These are phyloP conservation scores for Phlegmacium glaucopus DNA, from an alignment of 768 basidiomycete species.

Conservation along the genomic window DNA sequence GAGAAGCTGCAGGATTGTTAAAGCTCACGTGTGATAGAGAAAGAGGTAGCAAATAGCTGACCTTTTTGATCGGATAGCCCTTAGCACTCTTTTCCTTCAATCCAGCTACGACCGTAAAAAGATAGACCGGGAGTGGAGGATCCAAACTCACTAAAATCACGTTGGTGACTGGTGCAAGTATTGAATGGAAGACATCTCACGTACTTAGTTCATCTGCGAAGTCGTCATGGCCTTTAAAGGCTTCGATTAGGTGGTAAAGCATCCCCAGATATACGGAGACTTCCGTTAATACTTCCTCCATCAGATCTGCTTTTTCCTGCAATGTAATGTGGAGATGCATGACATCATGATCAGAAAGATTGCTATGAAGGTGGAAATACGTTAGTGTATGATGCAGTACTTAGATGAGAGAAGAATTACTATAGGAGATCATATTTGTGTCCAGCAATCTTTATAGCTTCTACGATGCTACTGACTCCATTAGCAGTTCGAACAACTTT, in stretches of 20 bases:
- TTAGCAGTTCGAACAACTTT: slow-evolving; percentile 81
- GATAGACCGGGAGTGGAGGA: slow-evolving; percentile 88
- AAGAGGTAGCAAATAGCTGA: slow-evolving; percentile 28
- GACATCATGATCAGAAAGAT: slow-evolving; percentile 72
- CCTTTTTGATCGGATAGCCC: slow-evolving; percentile 98
- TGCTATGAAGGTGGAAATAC: slow-evolving; percentile 37
- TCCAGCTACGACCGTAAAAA: slow-evolving; percentile 87
- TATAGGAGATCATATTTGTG: slow-evolving; percentile 83
- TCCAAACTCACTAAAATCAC: slow-evolving; percentile 79
- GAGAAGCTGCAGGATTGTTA: slow-evolving; percentile 56
- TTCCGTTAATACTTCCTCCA: slow-evolving; percentile 91
- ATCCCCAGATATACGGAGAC: slow-evolving; percentile 92
- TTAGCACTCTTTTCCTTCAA: slow-evolving; percentile 91
- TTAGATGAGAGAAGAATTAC: slow-evolving; percentile 32
- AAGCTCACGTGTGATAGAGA: slow-evolving; percentile 1
- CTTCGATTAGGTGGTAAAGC: slow-evolving; percentile 92
- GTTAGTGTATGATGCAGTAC: background rate
- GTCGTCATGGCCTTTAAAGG: slow-evolving; percentile 89
- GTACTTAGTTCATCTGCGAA: slow-evolving; percentile 96
- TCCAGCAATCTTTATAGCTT: slow-evolving; percentile 87
- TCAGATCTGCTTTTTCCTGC: slow-evolving; percentile 70
- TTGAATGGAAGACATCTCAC: slow-evolving; percentile 24
- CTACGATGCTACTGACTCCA: slow-evolving; percentile 78
- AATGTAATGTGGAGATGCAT: slow-evolving; percentile 66
- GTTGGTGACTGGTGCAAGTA: background rate